Conservation (phyloP, 2,329 filamentous ascomycete species). For the Epichloe aotearoae region DNA sequence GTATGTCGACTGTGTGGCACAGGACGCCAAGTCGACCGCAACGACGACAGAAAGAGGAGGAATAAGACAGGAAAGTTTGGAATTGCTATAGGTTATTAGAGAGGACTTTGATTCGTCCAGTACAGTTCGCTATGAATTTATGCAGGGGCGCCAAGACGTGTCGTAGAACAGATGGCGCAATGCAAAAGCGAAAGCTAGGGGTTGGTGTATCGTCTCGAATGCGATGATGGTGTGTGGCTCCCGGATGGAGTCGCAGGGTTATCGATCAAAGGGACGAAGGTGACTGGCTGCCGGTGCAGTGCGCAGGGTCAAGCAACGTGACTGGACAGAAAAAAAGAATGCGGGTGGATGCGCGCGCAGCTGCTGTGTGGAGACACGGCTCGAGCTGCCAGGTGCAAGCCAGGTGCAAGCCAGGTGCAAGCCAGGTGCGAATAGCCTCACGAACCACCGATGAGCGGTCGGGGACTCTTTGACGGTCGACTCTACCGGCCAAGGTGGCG, state of each 20-base stretch:
- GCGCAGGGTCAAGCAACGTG: slow-evolving; percentile 10
- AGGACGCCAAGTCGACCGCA: background rate
- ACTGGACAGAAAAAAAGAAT: slow-evolving; percentile 9
- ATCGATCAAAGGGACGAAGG: background rate
- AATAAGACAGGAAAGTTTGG: background rate
- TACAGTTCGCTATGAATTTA: background rate
- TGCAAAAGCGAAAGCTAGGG: background rate
- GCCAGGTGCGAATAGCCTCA: slow-evolving; percentile 29
- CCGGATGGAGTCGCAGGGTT: slow-evolving; percentile 1
- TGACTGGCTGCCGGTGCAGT: slow-evolving; percentile 4
- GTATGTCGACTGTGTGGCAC: background rate
- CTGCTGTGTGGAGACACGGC: slow-evolving; percentile 5
- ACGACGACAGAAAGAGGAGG: background rate
- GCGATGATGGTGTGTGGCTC: slow-evolving; percentile 1
- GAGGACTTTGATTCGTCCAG: background rate
- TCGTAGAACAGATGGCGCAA: background rate
- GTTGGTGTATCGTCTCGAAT: slow-evolving; percentile 6
- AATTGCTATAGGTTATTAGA: no score
- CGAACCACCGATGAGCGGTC: slow-evolving; percentile 12
- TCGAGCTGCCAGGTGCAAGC: slow-evolving; percentile 5
- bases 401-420: background rate
- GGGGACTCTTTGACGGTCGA: slow-evolving; percentile 7
- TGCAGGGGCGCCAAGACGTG: background rate
- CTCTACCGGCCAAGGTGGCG: slow-evolving; percentile 1
- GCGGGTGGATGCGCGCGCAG: slow-evolving; percentile 8